Conservation (phyloP, 192 early-diverging fungal genomes). For the Entomortierella beljakovae region DNA sequence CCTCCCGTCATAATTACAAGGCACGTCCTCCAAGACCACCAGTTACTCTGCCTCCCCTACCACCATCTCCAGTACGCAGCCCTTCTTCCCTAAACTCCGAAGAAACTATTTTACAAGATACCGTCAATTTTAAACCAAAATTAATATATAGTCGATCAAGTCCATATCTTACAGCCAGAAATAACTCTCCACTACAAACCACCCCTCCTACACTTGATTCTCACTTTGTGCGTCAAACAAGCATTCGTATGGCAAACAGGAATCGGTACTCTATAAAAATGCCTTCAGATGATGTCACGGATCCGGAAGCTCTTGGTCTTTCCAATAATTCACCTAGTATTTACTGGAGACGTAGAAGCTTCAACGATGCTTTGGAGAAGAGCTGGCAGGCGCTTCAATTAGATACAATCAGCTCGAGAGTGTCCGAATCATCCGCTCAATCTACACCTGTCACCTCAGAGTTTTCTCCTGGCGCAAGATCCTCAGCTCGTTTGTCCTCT, state of each 20-base stretch:
- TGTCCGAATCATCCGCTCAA: slow-evolving; percentile 12
- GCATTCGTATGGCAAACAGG: slow-evolving; percentile 39
- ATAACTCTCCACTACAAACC: slow-evolving; percentile 5
- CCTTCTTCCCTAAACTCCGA: slow-evolving; percentile 10
- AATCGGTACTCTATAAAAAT: slow-evolving; percentile 46
- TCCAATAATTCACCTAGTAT: neutral
- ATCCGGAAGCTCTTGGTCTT: neutral
- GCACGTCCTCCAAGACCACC: slow-evolving; percentile 34
- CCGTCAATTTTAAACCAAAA: neutral
- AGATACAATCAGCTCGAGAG: neutral
- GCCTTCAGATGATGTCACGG: slow-evolving; percentile 23
- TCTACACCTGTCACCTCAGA: slow-evolving; percentile 12
- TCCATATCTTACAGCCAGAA: slow-evolving; percentile 27
- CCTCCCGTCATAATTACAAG: slow-evolving; percentile 32
- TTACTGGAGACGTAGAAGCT: slow-evolving; percentile 44
- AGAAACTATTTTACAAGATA: neutral
- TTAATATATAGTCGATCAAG: neutral
- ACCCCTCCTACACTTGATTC: slow-evolving; percentile 33
- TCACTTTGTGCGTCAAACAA: slow-evolving; percentile 37
- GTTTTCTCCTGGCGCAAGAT: slow-evolving; percentile 1
- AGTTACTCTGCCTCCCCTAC: slow-evolving; percentile 19
- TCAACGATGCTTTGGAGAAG: slow-evolving; percentile 28
- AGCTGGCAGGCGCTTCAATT: slow-evolving; percentile 23
- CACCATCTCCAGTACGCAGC: slow-evolving; percentile 13
- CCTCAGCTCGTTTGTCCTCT: slow-evolving; percentile 20